A percentile compares a stretch with the other conserved stretches of the same genome.
phyloP scores from a whole-genome alignment of 2,329 filamentous ascomycete genomes.

The Claviceps purpurea region DNA sequence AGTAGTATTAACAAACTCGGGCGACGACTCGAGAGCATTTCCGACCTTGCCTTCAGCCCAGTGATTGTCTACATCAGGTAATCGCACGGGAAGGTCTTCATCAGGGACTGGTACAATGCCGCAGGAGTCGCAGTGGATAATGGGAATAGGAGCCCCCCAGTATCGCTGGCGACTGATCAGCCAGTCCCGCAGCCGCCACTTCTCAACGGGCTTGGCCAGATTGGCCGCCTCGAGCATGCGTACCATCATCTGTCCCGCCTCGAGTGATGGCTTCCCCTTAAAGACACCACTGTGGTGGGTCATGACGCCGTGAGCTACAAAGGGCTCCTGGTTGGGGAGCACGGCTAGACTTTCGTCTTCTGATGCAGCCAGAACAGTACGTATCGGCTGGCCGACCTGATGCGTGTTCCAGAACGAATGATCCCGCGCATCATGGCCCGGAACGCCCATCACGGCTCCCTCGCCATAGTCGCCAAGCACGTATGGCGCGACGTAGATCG shows the following conservation, averaged over 20 bases:
- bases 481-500: slow-evolving; percentile 73
- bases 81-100: slow-evolving; percentile 59
- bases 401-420: slow-evolving; percentile 70
- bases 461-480: slow-evolving; percentile 77
- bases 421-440: slow-evolving; percentile 70
- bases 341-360: slow-evolving; percentile 32
- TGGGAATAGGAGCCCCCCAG: slow-evolving; percentile 84
- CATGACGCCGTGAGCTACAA: slow-evolving; percentile 53
- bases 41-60: slow-evolving; percentile 58
- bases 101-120: slow-evolving; percentile 68
- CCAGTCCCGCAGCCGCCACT: slow-evolving; percentile 80
- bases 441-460: slow-evolving; percentile 85
- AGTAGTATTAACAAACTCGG: slow-evolving; percentile 59
- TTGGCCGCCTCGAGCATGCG: slow-evolving; percentile 38
- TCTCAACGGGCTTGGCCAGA: slow-evolving; percentile 50
- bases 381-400: slow-evolving; percentile 43
- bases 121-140: slow-evolving; percentile 67
- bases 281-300: slow-evolving; percentile 53
- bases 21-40: slow-evolving; percentile 60
- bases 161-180: slow-evolving; percentile 84
- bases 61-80: slow-evolving; percentile 56
- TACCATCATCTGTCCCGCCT: slow-evolving; percentile 50
- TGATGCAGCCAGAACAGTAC: slow-evolving; percentile 45
- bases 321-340: slow-evolving; percentile 41
- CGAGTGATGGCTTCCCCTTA: slow-evolving; percentile 46